Percentiles rank a stretch among this genome's conserved stretches.
Evolutionary conservation across 2,329 filamentous ascomycete species (phyloP).

Genomic region (Pseudodiploospora longispora): DNA sequence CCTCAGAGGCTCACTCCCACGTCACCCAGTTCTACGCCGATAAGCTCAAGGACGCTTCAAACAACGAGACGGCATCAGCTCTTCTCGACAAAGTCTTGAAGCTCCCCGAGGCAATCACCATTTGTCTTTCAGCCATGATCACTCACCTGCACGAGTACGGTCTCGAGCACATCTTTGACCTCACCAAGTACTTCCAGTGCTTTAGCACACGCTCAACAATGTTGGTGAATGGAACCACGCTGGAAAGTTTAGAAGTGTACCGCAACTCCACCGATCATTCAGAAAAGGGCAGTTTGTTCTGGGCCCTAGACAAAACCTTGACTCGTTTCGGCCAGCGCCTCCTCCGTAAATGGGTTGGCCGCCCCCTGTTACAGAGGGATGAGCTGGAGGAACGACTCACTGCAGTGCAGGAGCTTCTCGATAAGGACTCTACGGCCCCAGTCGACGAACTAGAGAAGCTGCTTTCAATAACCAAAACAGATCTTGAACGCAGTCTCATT

Average conservation of each 20-base stretch:
- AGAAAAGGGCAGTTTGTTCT: constrained; percentile 83
- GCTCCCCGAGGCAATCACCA: constrained; percentile 75
- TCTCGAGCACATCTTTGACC: constrained; percentile 86
- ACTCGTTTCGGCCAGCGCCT: constrained; percentile 85
- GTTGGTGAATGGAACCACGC: constrained; percentile 88
- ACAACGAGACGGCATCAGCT: constrained; percentile 49
- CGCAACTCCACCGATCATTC: constrained; percentile 85
- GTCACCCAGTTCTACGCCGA: constrained; percentile 89
- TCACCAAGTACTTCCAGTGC: constrained; percentile 95
- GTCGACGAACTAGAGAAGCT: constrained; percentile 69
- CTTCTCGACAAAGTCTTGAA: constrained; percentile 81
- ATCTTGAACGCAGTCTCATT: constrained; percentile 88
- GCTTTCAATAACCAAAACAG: constrained; percentile 62
- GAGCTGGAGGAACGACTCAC: constrained; percentile 69
- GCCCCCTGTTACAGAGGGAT: constrained; percentile 70
- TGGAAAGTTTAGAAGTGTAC: constrained; percentile 92
- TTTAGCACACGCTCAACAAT: constrained; percentile 94
- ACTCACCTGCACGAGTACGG: constrained; percentile 86
- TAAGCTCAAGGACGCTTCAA: constrained; percentile 59
- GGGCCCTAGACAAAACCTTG: constrained; percentile 86
- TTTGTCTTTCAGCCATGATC: constrained; percentile 96
- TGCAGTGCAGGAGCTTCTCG: constrained; percentile 79
- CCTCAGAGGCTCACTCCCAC: constrained; percentile 77
- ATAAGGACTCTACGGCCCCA: constrained; percentile 54
- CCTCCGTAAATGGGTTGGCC: constrained; percentile 89